Conservation (phyloP, 2,329 filamentous ascomycete species). For the Aspergillus viridinutans region DNA sequence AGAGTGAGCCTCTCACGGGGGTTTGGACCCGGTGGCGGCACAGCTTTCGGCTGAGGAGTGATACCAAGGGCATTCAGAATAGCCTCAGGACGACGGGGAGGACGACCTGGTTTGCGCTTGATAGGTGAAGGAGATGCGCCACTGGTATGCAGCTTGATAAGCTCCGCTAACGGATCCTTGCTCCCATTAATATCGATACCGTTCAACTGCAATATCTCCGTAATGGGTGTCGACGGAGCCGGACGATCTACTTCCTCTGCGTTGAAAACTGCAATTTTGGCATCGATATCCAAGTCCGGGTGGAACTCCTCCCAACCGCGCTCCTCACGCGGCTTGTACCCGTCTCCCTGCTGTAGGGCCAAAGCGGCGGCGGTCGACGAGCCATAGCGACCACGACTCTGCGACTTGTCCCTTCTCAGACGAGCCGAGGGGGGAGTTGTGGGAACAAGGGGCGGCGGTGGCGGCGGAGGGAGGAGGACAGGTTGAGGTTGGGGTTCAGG, state of each 20-base stretch:
- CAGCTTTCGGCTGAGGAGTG: constrained; percentile 51
- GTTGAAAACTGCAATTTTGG: constrained; percentile 70
- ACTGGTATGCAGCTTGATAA: constrained; percentile 38
- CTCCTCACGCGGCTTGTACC: constrained; percentile 96
- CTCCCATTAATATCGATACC: constrained; percentile 23
- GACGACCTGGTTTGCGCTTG: constrained; percentile 60
- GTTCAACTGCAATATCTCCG: constrained; percentile 26
- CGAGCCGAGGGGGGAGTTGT: constrained; percentile 38
- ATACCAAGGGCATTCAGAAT: constrained; percentile 59
- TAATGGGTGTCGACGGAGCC: constrained; percentile 47
- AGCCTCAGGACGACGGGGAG: constrained; percentile 58
- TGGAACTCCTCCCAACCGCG: constrained; percentile 98
- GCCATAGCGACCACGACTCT: constrained; percentile 65
- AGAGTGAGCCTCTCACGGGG: constrained; percentile 47
- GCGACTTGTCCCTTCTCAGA: constrained; percentile 40
- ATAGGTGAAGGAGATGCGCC: constrained; percentile 39
- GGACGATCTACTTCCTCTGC: constrained; percentile 82
- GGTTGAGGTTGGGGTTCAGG: constrained; percentile 10
- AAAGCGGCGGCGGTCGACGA: constrained; percentile 82
- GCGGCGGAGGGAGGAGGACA: constrained; percentile 23
- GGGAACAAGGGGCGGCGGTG: constrained; percentile 27
- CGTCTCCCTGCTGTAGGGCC: constrained; percentile 85
- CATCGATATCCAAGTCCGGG: constrained; percentile 86
- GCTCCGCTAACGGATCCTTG: constrained; percentile 38
- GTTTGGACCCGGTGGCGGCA: constrained; percentile 48